Conservation (phyloP, 176 grass and related monocot species). For the Bromus sterilis region DNA sequence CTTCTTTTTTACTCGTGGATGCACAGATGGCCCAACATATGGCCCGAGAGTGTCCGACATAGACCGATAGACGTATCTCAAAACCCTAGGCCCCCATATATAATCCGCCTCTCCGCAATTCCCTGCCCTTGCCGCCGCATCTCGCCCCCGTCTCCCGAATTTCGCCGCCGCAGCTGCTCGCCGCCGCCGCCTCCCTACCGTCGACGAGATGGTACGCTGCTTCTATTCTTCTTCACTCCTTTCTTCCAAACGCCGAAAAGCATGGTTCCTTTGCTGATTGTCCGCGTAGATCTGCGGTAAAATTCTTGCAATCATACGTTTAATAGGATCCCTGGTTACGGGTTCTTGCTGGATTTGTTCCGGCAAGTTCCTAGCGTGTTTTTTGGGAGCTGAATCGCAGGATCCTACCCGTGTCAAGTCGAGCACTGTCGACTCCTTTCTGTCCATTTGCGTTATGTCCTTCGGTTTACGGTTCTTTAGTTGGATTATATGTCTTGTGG, state of each 20-base stretch:
- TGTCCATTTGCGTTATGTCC: not conserved
- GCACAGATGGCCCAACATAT: not conserved
- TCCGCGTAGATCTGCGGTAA: not conserved
- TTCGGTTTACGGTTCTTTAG: not conserved
- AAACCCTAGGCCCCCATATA: not conserved
- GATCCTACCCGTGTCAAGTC: not conserved
- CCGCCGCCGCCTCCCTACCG: not conserved
- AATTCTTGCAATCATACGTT: not conserved
- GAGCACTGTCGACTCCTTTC: not conserved
- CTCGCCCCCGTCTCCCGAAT: not conserved
- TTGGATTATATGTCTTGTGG: not conserved
- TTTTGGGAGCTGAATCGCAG: not conserved
- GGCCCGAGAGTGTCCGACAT: not conserved
- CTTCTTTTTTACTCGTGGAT: too few species aligned
- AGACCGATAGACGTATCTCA: too few species aligned
- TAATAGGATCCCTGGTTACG: not conserved
- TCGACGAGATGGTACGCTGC: slow-evolving; percentile 27
- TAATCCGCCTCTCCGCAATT: not conserved
- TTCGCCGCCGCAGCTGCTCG: not conserved
- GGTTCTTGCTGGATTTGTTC: not conserved
- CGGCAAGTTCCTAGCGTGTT: not conserved
- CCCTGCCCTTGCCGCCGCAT: not conserved
- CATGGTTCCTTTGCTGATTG: not conserved
- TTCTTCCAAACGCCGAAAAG: not conserved
- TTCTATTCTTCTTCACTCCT: not conserved